Evolutionary conservation across 202 grass and related monocot species (phyloP), one percentile per base, ranked within the genome.

Genomic region (Setaria italica): DNA sequence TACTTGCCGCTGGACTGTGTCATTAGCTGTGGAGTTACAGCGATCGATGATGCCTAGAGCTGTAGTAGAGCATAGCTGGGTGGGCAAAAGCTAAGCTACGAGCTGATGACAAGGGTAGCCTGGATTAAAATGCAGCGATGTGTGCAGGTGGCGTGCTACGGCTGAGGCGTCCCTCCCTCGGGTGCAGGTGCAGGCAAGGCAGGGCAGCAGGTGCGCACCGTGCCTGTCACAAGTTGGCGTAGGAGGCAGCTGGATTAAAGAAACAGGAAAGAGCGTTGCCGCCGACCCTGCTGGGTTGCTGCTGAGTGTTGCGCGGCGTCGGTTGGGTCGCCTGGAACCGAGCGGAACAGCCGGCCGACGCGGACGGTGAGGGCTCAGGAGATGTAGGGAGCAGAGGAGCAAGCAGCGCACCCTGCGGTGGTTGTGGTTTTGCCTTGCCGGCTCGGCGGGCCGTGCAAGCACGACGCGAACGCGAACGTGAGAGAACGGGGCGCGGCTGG

Each of bases 21-120:
- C 25, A 2, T 78, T 50, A 62, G 63, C 63, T 59, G 73, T 47
- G 17, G 16, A 17, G 74, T 85, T 77, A 48, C 73, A 68, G 74
- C 14, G 48, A 9, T 10, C 72, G 5, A 4, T 62, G 60, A 29
- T 1, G 60, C 60, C 29, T 66, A 66, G 55, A 25, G 25, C 25
- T 25, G 25, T 0, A 16, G 20, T 20, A 58, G 51, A 58, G 51
- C 21, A 1, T 67, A 67, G 46, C 35, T 2, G 55, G 48, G 49
- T 77, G 56, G 35, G 54, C 50, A 57, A n/a, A 7, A 35, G 8
- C 30, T 56, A 48, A 19, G 48, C 48, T 55, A 37, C 1, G 16
- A 20, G 39, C 43, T 6, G 51, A 55, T 41, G n/a, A 58, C 56
- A 58, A 55, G 53, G 7, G 33, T 41, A 57, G 55, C 20, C 2